A percentile compares a stretch with the other conserved stretches of the same genome.
These are phyloP conservation scores for Tieghemostelium lacteum DNA, from an alignment of 78 protist genomes.

Conservation along the genomic window DNA sequence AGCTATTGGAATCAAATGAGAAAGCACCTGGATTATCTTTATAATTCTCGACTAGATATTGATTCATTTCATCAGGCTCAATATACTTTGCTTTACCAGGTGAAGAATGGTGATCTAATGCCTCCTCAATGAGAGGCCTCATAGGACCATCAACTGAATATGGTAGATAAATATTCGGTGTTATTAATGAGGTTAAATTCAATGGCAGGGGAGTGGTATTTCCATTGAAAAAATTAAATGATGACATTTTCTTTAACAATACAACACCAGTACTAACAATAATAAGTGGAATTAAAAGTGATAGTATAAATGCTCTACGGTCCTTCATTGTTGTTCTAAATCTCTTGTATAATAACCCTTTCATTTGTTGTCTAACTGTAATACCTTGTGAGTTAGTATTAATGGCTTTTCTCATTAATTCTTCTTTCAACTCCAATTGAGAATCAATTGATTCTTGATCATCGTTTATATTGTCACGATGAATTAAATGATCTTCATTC, in stretches of 20 bases:
- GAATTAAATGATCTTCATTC: no score
- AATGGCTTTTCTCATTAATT: slow-evolving; percentile 6
- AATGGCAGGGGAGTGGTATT: slow-evolving; percentile 7
- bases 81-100: not conserved
- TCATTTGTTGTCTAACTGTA: slow-evolving; percentile 25
- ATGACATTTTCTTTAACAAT: slow-evolving; percentile 6
- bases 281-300: slow-evolving; percentile 21
- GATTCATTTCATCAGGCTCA: not conserved
- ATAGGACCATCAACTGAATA: not conserved
- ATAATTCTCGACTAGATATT: slow-evolving; percentile 3
- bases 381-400: not conserved
- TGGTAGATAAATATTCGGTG: not conserved
- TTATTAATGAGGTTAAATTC: not conserved
- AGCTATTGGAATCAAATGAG: not conserved
- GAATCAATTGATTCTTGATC: slow-evolving; percentile 28
- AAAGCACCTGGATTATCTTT: not conserved
- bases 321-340: slow-evolving; percentile 10
- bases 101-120: slow-evolving; percentile 62
- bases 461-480: no score
- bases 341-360: slow-evolving; percentile 43
- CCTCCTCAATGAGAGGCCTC: not conserved
- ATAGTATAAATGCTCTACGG: slow-evolving; percentile 24
- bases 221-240: not conserved
- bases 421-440: slow-evolving; percentile 1
- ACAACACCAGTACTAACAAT: not conserved